phyloP scores from a whole-genome alignment of 352 stramenopile species.

The Globisporangium heterothallicum region DNA sequence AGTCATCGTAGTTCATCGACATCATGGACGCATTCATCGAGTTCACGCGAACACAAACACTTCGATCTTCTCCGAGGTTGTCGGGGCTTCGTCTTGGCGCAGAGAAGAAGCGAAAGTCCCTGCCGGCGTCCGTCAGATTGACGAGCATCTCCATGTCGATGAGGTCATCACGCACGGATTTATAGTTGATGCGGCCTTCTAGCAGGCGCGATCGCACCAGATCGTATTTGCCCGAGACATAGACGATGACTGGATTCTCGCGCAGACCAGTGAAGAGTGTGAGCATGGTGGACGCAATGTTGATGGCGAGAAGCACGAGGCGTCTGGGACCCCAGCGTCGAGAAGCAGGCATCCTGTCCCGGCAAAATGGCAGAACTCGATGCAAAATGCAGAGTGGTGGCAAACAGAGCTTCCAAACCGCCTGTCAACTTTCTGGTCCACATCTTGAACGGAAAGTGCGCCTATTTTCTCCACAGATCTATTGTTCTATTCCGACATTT shows the following conservation, averaged over 20 bases:
- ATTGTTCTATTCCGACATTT: too few species aligned
- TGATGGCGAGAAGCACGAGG: slow-evolving; percentile 7
- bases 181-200: slow-evolving; percentile 24
- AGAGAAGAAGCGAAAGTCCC: slow-evolving; percentile 22
- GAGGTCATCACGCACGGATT: slow-evolving; percentile 17
- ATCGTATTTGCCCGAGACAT: slow-evolving; percentile 18
- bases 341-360: too few species aligned
- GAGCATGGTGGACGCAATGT: slow-evolving; percentile 19
- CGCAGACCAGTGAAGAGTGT: slow-evolving; percentile 23
- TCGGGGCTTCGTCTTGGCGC: slow-evolving; percentile 21
- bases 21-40: slow-evolving; percentile 30
- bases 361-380: too few species aligned
- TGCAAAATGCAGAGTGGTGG: too few species aligned
- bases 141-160: slow-evolving; percentile 12
- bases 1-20: slow-evolving; percentile 35
- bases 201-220: slow-evolving; percentile 16
- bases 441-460: too few species aligned
- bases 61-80: slow-evolving; percentile 35
- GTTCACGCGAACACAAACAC: slow-evolving; percentile 39
- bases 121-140: slow-evolving; percentile 17
- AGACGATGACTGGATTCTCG: slow-evolving; percentile 27
- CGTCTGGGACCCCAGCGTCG: too few species aligned
- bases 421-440: too few species aligned
- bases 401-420: too few species aligned
- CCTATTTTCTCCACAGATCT: too few species aligned